Percentiles rank a stretch among this genome's conserved stretches.
Evolutionary conservation across 106 monocot genomes (phyloP).

Genomic region (Phalaenopsis aphrodite): DNA sequence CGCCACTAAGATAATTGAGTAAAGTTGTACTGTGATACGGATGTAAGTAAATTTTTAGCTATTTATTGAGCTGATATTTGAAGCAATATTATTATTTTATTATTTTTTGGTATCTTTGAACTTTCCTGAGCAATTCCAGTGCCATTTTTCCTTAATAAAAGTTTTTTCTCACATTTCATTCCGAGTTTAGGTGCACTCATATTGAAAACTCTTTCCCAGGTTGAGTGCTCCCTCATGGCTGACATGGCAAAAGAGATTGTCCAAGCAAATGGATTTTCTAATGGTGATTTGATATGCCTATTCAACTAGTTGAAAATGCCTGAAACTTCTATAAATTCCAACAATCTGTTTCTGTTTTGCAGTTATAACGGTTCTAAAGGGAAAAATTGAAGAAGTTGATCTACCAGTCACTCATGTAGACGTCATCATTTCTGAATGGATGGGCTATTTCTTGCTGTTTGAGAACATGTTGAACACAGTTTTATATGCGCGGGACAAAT

Average conservation of each 20-base stretch:
- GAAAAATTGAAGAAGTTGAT: conserved; percentile 84
- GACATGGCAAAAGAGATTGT: conserved; percentile 97
- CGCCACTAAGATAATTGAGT: no score
- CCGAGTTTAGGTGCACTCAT: neutral
- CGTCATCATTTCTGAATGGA: conserved; percentile 88
- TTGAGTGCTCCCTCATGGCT: conserved; percentile 93
- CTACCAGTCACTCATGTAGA: conserved; percentile 79
- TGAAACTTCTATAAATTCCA: neutral
- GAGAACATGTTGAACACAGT: conserved; percentile 97
- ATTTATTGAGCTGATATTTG: neutral
- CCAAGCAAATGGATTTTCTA: conserved; percentile 68
- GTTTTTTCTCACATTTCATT: neutral
- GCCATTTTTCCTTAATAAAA: neutral
- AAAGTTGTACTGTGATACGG: neutral
- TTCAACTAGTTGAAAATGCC: neutral
- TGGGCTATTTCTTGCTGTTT: conserved; percentile 92
- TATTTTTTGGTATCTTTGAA: no score
- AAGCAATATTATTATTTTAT: neutral
- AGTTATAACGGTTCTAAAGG: conserved; percentile 88
- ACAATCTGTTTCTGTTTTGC: conserved; percentile 10
- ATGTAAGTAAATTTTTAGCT: neutral
- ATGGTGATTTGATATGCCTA: conserved; percentile 40
- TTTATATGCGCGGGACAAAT: conserved; percentile 91
- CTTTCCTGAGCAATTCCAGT: neutral
- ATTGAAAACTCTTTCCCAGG: conserved; percentile 31